Evolutionary conservation across 768 basidiomycete species (phyloP).

Genomic region (Phylloporus sp.): DNA sequence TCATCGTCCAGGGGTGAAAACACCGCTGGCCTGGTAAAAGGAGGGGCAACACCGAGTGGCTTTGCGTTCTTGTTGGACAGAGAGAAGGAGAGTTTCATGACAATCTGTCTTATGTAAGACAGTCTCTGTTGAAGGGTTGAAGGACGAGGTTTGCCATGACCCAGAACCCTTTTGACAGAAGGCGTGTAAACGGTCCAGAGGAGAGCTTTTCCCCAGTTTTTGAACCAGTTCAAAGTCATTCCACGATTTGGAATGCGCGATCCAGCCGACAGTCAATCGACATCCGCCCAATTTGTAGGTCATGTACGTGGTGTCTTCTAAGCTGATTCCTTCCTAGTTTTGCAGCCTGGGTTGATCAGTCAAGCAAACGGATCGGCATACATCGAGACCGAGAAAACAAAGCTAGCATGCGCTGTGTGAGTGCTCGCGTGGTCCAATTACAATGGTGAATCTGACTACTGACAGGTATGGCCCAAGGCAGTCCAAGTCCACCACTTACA

Average conservation of each 20-base stretch:
- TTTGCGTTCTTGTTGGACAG: slow-evolving; percentile 53
- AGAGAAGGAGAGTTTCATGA: slow-evolving; percentile 91
- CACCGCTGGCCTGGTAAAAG: slow-evolving; percentile 56
- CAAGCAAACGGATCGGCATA: slow-evolving; percentile 98
- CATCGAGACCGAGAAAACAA: slow-evolving; percentile 87
- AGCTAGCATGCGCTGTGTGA: slow-evolving; percentile 95
- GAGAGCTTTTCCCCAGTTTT: slow-evolving; percentile 69
- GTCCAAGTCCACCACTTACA: slow-evolving; percentile 75
- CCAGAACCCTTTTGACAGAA: slow-evolving; percentile 69
- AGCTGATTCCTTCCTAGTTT: slow-evolving; percentile 46
- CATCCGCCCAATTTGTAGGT: slow-evolving; percentile 84
- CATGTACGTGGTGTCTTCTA: background rate
- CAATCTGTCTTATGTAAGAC: slow-evolving; percentile 18
- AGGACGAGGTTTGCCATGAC: slow-evolving; percentile 33
- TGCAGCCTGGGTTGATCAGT: slow-evolving; percentile 84
- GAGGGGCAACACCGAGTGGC: slow-evolving; percentile 48
- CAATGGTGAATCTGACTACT: background rate
- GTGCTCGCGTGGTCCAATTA: slow-evolving; percentile 29
- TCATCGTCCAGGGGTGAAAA: slow-evolving; percentile 69
- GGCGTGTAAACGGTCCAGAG: slow-evolving; percentile 90
- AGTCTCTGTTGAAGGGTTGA: background rate
- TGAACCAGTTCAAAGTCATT: slow-evolving; percentile 33
- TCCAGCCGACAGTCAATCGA: slow-evolving; percentile 54
- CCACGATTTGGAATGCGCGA: slow-evolving; percentile 32
- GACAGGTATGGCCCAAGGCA: slow-evolving; percentile 81